Conservation (phyloP, 257 asterid species). For the Solanum phureja region DNA sequence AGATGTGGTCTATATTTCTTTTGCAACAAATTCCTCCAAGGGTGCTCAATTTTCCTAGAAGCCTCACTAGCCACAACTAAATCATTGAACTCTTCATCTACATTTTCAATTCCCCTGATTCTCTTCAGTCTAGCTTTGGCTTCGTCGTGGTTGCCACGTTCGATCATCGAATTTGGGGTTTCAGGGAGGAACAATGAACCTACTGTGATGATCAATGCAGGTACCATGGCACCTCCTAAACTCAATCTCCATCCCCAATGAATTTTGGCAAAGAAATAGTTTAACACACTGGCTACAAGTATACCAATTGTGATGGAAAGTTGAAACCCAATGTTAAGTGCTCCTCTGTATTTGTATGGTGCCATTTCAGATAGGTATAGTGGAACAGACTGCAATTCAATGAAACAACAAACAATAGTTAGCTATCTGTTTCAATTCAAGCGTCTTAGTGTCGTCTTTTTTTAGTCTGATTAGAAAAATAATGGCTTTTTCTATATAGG, state of each 20-base stretch:
- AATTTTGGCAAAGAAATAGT: slow-evolving; percentile 50
- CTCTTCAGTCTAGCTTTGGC: slow-evolving; percentile 36
- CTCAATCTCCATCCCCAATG: slow-evolving; percentile 76
- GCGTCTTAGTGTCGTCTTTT: accelerated
- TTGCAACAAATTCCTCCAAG: slow-evolving; percentile 57
- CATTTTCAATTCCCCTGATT: slow-evolving; percentile 44
- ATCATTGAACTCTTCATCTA: slow-evolving; percentile 66
- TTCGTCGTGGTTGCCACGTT: slow-evolving; percentile 43
- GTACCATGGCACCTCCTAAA: slow-evolving; percentile 81
- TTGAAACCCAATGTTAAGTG: slow-evolving; percentile 58
- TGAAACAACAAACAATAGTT: neutral
- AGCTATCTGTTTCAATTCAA: neutral
- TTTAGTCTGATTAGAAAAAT: neutral
- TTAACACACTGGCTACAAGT: slow-evolving; percentile 42
- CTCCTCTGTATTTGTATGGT: slow-evolving; percentile 56
- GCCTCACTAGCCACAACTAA: slow-evolving; percentile 63
- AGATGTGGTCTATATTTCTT: slow-evolving; percentile 72
- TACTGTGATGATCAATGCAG: slow-evolving; percentile 53
- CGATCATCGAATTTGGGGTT: slow-evolving; percentile 77
- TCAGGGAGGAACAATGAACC: slow-evolving; percentile 79
- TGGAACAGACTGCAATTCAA: slow-evolving; percentile 23
- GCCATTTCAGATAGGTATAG: slow-evolving; percentile 70
- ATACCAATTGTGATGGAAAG: slow-evolving; percentile 53
- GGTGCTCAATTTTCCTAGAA: slow-evolving; percentile 46
- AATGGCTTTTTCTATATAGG: accelerated